Evolutionary conservation across 257 asterid genomes (phyloP), one percentile per base, ranked within the genome.

Genomic region (Scutellaria baicalensis): DNA sequence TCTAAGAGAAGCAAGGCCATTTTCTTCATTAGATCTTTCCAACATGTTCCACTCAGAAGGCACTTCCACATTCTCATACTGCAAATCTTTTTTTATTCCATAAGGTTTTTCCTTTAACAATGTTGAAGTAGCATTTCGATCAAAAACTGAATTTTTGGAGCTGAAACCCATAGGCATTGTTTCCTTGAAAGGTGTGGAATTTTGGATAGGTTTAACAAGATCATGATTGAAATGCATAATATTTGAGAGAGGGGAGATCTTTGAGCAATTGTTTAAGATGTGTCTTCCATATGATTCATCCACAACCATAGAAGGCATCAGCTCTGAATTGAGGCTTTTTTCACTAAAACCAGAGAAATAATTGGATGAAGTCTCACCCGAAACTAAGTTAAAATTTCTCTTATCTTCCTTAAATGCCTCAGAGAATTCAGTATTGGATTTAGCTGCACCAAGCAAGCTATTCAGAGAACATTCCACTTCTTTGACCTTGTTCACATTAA

Each of bases 11-110:
- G 77, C 75, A 68, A 48, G 13, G n/a, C 51, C 68, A 58, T 20
- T 59, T n/a, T 71, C 54, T 44, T 69, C 50, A 48, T 59, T 45
- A 70, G 84, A 47, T 20, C 64, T 58, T n/a, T 23, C 78, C 56
- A 76, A 12, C 77, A 71, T 58, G 69, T 76, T 68, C 70, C 71
- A 79, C 69, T 54, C 51, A 14, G 71, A 36, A 55, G 59, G 57
- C 68, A 64, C 48, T 72, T 64, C 70, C 77, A 72, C 68, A 78
- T 62, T 81, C 69, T 70, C 78, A 43, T 71, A 70, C 75, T 58
- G 73, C 59, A 71, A 27, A 58, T 55, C 65, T 14, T 59, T 61
- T 48, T 40, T 63, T 56, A 61, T 73, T 43, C 71, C 57, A 50
- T 42, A 17, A 60, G 21, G 20, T 14, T 62, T 66, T 62, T 77